Conservation (phyloP, 208 protist species). For the Trypanosoma conorhini region DNA sequence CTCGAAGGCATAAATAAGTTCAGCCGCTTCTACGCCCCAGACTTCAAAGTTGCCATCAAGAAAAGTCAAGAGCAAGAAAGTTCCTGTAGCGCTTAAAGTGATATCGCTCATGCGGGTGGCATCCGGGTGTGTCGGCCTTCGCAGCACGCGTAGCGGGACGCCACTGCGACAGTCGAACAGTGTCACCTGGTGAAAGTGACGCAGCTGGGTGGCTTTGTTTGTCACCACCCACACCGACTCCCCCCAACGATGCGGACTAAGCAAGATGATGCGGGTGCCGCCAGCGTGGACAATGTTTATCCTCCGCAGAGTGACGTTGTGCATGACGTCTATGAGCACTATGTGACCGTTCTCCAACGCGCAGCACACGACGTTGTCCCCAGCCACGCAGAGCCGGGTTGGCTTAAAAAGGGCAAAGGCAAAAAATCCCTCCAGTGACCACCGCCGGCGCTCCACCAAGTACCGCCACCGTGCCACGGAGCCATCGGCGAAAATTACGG, state of each 20-base stretch:
- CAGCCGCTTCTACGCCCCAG: constrained; percentile 61
- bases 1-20: constrained; percentile 72
- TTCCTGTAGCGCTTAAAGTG: constrained; percentile 46
- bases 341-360: constrained; percentile 72
- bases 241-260: constrained; percentile 60
- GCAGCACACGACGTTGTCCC: constrained; percentile 50
- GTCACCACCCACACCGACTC: constrained; percentile 81
- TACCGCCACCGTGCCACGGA: constrained; percentile 74
- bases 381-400: constrained; percentile 39
- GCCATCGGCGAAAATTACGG: constrained; percentile 78
- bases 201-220: constrained; percentile 43
- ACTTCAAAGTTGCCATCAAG: constrained; percentile 84
- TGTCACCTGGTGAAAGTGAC: constrained; percentile 78
- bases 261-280: constrained; percentile 66
- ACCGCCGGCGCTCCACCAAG: constrained; percentile 42
- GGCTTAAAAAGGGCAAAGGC: constrained; percentile 47
- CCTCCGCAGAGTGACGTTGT: constrained; percentile 50
- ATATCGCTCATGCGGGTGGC: constrained; percentile 63
- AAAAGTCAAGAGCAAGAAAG: constrained; percentile 71
- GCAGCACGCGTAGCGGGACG: constrained; percentile 63
- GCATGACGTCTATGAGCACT: constrained; percentile 60
- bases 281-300: constrained; percentile 78
- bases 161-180: constrained; percentile 76
- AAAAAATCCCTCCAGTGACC: constrained; percentile 51
- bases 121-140: constrained; percentile 64